A percentile compares a stretch with the other conserved stretches of the same genome.
phyloP scores from a whole-genome alignment of 108 stramenopile species.

The Chaetoceros muelleri region DNA sequence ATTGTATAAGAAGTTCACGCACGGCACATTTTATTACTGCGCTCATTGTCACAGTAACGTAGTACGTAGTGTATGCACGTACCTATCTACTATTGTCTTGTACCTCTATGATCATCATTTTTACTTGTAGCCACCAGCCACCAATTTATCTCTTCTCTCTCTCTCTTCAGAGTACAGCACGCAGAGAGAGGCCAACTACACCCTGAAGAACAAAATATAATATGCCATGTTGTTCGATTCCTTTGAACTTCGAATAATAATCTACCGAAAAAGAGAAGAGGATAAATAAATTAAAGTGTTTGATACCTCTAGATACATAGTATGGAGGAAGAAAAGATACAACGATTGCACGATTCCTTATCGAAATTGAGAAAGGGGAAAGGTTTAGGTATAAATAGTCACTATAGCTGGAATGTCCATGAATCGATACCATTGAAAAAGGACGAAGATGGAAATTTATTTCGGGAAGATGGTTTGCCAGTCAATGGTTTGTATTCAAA shows the following conservation, averaged over 20 bases:
- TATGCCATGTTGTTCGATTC: conserved; percentile 7
- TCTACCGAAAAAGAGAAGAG: background rate
- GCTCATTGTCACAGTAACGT: too few species aligned
- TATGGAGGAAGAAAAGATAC: conserved; percentile 79
- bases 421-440: conserved; percentile 9
- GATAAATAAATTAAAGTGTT: background rate
- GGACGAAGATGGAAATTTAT: conserved; percentile 15
- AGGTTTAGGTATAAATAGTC: conserved; percentile 43
- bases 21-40: too few species aligned
- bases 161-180: too few species aligned
- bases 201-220: too few species aligned
- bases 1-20: too few species aligned
- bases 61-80: too few species aligned
- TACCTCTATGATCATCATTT: too few species aligned
- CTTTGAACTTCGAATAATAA: background rate
- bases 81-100: too few species aligned
- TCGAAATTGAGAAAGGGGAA: conserved; percentile 48
- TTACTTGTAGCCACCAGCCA: too few species aligned
- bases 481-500: conserved; percentile 64
- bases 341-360: conserved; percentile 66
- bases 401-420: conserved; percentile 37
- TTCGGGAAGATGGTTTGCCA: conserved; percentile 60
- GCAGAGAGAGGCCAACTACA: too few species aligned
- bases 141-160: too few species aligned
- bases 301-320: background rate